Percentiles rank a stretch among this genome's conserved stretches.
These are phyloP conservation scores for Penicillium sp. DNA, from an alignment of 2,329 filamentous ascomycete genomes.

Conservation along the genomic window DNA sequence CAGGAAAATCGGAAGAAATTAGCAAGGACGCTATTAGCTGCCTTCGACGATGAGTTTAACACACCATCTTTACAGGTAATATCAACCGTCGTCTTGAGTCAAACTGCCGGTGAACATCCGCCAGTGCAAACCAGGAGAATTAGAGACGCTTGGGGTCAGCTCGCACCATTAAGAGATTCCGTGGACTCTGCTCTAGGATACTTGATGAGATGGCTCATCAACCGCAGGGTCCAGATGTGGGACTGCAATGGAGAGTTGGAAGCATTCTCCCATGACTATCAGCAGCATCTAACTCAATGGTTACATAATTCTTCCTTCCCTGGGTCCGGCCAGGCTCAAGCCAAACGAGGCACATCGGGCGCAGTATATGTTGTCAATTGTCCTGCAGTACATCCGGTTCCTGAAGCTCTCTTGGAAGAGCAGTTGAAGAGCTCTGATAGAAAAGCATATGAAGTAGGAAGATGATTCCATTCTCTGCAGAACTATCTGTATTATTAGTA, in stretches of 20 bases:
- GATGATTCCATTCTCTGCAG: not conserved
- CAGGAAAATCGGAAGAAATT: constrained; percentile 28
- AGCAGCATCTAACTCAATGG: constrained; percentile 38
- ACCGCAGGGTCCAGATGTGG: constrained; percentile 33
- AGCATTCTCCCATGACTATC: constrained; percentile 31
- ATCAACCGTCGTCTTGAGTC: constrained; percentile 26
- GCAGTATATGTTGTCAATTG: constrained; percentile 41
- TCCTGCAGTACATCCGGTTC: constrained; percentile 39
- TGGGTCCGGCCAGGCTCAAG: constrained; percentile 10
- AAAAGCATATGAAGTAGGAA: constrained; percentile 37
- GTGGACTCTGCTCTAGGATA: constrained; percentile 25
- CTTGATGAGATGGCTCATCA: constrained; percentile 33
- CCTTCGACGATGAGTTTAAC: constrained; percentile 28
- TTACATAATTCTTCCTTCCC: constrained; percentile 27
- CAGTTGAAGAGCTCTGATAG: constrained; percentile 37
- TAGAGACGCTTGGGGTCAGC: constrained; percentile 26
- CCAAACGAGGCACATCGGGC: constrained; percentile 9
- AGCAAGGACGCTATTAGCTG: constrained; percentile 27
- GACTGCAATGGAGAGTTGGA: constrained; percentile 33
- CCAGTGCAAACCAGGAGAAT: constrained; percentile 27
- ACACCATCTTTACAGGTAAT: constrained; percentile 27
- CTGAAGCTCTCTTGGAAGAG: constrained; percentile 36
- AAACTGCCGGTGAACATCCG: constrained; percentile 23
- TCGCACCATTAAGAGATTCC: constrained; percentile 22
- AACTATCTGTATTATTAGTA: not conserved